Evolutionary conservation across 2,329 filamentous ascomycete species (phyloP).

Genomic region (Hypoxylon sp.): DNA sequence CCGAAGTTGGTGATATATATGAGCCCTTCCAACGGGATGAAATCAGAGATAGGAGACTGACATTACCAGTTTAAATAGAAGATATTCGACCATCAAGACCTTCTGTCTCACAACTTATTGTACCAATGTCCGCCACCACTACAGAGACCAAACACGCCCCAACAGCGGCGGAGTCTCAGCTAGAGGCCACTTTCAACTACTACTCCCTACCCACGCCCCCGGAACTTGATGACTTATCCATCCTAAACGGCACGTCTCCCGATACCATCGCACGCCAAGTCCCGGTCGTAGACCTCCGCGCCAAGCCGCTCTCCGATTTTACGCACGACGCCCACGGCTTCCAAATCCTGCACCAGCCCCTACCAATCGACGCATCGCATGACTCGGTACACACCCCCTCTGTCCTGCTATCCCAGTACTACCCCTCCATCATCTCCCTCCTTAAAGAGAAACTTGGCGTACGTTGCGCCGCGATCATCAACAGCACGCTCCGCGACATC

Average conservation of each 20-base stretch:
- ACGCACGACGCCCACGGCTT: slow-evolving; percentile 11
- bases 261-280: background rate
- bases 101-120: background rate
- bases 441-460: background rate
- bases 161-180: background rate
- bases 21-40: background rate
- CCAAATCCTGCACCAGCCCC: slow-evolving; percentile 12
- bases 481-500: slow-evolving; percentile 10
- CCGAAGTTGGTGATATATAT: background rate
- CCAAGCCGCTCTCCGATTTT: background rate
- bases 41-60: background rate
- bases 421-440: slow-evolving; percentile 9
- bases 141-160: background rate
- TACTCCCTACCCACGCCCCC: slow-evolving; percentile 6
- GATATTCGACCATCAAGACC: background rate
- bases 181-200: slow-evolving; percentile 10
- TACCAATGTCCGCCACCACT: slow-evolving; percentile 1
- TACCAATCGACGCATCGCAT: slow-evolving; percentile 11
- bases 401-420: background rate
- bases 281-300: slow-evolving; percentile 9
- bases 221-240: background rate
- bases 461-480: slow-evolving; percentile 8
- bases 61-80: background rate
- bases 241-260: slow-evolving; percentile 5
- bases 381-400: background rate